These are phyloP conservation scores for Xylaria sp. DNA, from an alignment of 2,329 filamentous ascomycete species.

Conservation along the genomic window DNA sequence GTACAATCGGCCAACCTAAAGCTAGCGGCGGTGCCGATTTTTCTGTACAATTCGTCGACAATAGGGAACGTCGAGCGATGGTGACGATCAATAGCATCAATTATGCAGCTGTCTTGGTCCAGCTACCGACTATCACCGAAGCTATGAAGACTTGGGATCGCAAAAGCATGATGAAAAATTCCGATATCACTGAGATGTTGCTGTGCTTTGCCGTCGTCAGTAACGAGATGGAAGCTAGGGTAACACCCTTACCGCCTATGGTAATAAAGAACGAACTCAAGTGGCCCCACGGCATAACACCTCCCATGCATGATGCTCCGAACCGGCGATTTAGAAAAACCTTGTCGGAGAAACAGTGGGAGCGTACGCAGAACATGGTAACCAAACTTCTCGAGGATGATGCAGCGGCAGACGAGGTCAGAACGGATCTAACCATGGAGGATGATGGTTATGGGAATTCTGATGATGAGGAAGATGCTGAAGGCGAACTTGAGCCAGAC, in stretches of 20 bases:
- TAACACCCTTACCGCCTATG: slow-evolving; percentile 75
- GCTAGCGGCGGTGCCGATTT: slow-evolving; percentile 79
- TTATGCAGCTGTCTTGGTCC: slow-evolving; percentile 83
- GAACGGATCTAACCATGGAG: slow-evolving; percentile 73
- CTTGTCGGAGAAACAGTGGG: slow-evolving; percentile 83
- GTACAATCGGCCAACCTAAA: slow-evolving; percentile 75
- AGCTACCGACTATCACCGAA: slow-evolving; percentile 87
- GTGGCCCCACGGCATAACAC: slow-evolving; percentile 87
- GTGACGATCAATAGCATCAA: slow-evolving; percentile 74
- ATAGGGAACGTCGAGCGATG: slow-evolving; percentile 77
- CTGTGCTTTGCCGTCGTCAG: slow-evolving; percentile 76
- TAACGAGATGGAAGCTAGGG: slow-evolving; percentile 72
- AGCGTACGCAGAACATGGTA: slow-evolving; percentile 84
- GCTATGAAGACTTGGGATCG: slow-evolving; percentile 95
- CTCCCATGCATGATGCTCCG: slow-evolving; percentile 86
- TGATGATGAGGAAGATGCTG: slow-evolving; percentile 58
- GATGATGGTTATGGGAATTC: slow-evolving; percentile 57
- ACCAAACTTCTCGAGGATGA: slow-evolving; percentile 78
- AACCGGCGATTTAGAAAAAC: slow-evolving; percentile 86
- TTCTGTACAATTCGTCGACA: slow-evolving; percentile 80
- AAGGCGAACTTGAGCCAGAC: slow-evolving; percentile 66
- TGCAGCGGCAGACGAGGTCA: slow-evolving; percentile 66
- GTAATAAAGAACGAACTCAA: slow-evolving; percentile 72
- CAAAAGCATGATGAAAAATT: slow-evolving; percentile 87
- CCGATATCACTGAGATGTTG: slow-evolving; percentile 90